phyloP scores from a whole-genome alignment of 2,329 filamentous ascomycete species.

The Penicillium sp. region DNA sequence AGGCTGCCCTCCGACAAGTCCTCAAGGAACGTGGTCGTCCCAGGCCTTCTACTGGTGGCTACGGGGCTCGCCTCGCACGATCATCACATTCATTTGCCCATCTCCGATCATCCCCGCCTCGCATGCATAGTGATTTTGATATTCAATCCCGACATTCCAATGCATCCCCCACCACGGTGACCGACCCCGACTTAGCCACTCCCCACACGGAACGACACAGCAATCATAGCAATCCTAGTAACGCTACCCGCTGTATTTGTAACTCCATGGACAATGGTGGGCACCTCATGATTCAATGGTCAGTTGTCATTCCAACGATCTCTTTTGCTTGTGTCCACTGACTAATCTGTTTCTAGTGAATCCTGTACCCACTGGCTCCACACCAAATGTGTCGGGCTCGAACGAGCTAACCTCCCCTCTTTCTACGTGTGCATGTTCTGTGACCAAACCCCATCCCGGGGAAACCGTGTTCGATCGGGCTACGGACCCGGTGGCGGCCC shows the following conservation, averaged over 20 bases:
- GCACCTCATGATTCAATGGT: constrained; percentile 62
- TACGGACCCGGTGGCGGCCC: constrained; percentile 34
- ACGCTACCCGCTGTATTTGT: constrained; percentile 60
- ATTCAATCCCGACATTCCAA: constrained; percentile 42
- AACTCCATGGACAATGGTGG: constrained; percentile 55
- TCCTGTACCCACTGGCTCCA: constrained; percentile 66
- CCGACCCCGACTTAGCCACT: constrained; percentile 52
- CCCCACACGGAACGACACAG: constrained; percentile 56
- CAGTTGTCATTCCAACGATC: constrained; percentile 17
- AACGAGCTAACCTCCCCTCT: constrained; percentile 47
- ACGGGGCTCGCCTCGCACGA: constrained; percentile 29
- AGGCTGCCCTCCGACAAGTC: constrained; percentile 49
- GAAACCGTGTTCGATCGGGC: constrained; percentile 38
- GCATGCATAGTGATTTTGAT: constrained; percentile 37
- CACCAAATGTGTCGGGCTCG: constrained; percentile 58
- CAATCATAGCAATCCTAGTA: constrained; percentile 42
- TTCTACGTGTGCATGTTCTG: constrained; percentile 56
- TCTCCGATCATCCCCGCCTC: constrained; percentile 48
- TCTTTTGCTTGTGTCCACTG: neutral
- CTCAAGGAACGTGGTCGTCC: constrained; percentile 36
- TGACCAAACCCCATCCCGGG: constrained; percentile 44
- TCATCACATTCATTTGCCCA: constrained; percentile 36
- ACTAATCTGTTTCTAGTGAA: constrained; percentile 44
- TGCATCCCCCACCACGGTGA: constrained; percentile 53
- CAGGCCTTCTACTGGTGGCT: constrained; percentile 30